Percentiles rank a stretch among this genome's conserved stretches.
Evolutionary conservation across 495 filamentous ascomycete species (phyloP).

Genomic region (Neurospora sp.): DNA sequence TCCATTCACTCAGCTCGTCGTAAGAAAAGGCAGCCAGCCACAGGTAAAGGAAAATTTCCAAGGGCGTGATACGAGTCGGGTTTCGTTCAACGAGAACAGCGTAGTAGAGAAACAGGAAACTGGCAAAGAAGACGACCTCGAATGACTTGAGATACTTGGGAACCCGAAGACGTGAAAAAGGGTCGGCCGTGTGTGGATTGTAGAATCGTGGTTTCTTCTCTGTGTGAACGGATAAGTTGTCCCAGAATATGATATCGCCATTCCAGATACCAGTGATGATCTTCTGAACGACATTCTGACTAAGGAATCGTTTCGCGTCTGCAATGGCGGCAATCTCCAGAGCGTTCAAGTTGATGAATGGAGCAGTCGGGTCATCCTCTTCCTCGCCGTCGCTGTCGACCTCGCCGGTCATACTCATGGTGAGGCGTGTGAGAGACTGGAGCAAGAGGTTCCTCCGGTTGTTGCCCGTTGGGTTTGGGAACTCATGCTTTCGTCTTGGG

Average conservation of each 20-base stretch:
- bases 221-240: slow-evolving; percentile 62
- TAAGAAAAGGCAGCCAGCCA: slow-evolving; percentile 81
- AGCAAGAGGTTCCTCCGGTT: slow-evolving; percentile 28
- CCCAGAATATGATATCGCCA: slow-evolving; percentile 89
- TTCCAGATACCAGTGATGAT: slow-evolving; percentile 87
- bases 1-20: slow-evolving; percentile 73
- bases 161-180: slow-evolving; percentile 74
- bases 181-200: slow-evolving; percentile 64
- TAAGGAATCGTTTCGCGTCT: slow-evolving; percentile 84
- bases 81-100: slow-evolving; percentile 59
- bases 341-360: slow-evolving; percentile 71
- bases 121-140: slow-evolving; percentile 76
- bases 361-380: slow-evolving; percentile 48
- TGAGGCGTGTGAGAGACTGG: slow-evolving; percentile 34
- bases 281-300: slow-evolving; percentile 75
- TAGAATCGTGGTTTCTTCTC: slow-evolving; percentile 76
- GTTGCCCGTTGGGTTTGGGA: slow-evolving; percentile 6
- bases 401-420: slow-evolving; percentile 31
- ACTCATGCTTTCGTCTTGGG: slow-evolving; percentile 1
- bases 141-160: slow-evolving; percentile 89
- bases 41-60: slow-evolving; percentile 49
- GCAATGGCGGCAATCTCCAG: slow-evolving; percentile 84
- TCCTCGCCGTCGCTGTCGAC: slow-evolving; percentile 29
- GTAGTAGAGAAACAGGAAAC: slow-evolving; percentile 78
- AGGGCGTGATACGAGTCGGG: slow-evolving; percentile 33